These are phyloP conservation scores for Leersia perrieri DNA, from an alignment of 176 grass and related monocot genomes.

Conservation along the genomic window DNA sequence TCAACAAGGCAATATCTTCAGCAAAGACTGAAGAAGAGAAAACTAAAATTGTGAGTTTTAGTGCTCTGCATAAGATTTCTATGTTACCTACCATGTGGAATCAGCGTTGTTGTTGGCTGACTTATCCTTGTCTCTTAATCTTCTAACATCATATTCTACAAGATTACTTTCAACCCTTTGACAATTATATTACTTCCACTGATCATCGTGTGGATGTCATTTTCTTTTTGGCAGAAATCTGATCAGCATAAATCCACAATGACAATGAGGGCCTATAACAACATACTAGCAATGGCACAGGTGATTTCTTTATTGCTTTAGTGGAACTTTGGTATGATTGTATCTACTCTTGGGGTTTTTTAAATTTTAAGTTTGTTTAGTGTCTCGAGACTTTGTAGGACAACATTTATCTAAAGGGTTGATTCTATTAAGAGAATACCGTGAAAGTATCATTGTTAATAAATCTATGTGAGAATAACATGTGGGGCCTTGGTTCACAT, in stretches of 20 bases:
- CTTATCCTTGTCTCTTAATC: conserved; percentile 8
- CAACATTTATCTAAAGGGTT: neutral
- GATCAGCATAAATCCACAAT: conserved; percentile 79
- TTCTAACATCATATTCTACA: conserved; percentile 15
- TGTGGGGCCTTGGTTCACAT: neutral
- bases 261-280: conserved; percentile 76
- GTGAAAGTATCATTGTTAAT: too few relatives aligned
- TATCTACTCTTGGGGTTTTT: neutral
- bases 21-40: conserved; percentile 88
- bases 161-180: conserved; percentile 4
- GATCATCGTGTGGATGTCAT: conserved; percentile 4
- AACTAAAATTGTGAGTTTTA: conserved; percentile 77
- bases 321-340: conserved; percentile 6
- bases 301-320: conserved; percentile 34
- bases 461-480: neutral
- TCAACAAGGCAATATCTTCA: conserved; percentile 74
- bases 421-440: too few relatives aligned
- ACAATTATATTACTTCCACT: conserved; percentile 3
- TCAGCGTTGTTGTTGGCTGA: neutral
- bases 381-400: neutral
- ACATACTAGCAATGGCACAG: conserved; percentile 91
- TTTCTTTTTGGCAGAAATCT: conserved; percentile 61
- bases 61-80: neutral
- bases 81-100: conserved; percentile 11
- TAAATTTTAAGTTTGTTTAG: neutral